Conservation (phyloP, 164 flowering plant genomes). For the Nelumbo lutea region DNA sequence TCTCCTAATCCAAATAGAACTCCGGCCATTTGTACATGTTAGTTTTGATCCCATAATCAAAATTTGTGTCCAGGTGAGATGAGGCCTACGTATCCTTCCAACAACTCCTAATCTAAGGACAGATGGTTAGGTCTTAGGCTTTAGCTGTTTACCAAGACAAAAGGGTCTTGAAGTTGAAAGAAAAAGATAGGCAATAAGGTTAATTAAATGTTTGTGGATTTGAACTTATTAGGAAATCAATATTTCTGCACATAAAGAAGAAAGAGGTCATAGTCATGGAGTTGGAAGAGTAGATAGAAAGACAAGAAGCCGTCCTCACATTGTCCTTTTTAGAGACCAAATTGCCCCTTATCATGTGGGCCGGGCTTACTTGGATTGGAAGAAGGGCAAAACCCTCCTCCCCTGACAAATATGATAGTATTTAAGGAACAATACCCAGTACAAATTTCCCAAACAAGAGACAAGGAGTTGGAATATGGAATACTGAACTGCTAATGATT, state of each 20-base stretch:
- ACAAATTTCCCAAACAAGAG: conserved; percentile 10
- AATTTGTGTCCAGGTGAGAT: no score
- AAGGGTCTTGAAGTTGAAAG: no score
- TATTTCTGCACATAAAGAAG: not conserved
- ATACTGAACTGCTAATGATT: conserved; percentile 26
- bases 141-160: no score
- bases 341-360: conserved; percentile 8
- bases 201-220: no score
- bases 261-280: not conserved
- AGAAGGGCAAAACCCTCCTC: not conserved
- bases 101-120: no score
- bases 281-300: conserved; percentile 1
- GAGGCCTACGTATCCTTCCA: no score
- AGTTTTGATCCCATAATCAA: no score
- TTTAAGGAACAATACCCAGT: conserved; percentile 7
- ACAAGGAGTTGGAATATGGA: conserved; percentile 23
- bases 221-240: no score
- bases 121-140: no score
- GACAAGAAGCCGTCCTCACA: conserved; percentile 14
- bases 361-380: conserved; percentile 14
- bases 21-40: no score
- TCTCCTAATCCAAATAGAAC: no score
- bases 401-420: conserved; percentile 14
- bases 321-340: conserved; percentile 6
- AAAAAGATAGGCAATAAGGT: no score